Evolutionary conservation across 2,329 filamentous ascomycete species (phyloP), one percentile per base, ranked within the genome.

Genomic region (Ploettnerulaceae sp.): DNA sequence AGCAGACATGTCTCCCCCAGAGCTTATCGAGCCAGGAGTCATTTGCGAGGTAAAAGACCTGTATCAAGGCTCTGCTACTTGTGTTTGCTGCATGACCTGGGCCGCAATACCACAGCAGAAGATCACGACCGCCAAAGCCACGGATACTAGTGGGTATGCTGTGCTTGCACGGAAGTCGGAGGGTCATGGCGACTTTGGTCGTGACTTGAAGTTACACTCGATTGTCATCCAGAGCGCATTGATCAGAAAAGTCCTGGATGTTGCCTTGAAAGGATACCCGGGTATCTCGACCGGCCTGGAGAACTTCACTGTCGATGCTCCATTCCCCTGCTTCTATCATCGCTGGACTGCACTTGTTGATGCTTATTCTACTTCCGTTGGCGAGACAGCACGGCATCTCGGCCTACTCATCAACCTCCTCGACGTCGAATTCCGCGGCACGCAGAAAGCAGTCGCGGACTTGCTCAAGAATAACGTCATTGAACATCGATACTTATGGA

Each of bases 401-500:
- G 41, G 60, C 5, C 49, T 68, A 3, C 57, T 68, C 5, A 55
- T 63, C 31, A 46, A 57, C 33, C 61, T 64, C 34, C 61, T 66
- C 8, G 44, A 58, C 1, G 48, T 53, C 9, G 65, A 67, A 46
- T 39, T 57, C 25, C 37, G 38, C 14, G 47, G 44, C 12, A 46
- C 44, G 7, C 52, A 55, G 17, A 53, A 52, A n/a, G 47, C 32
- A 1, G 51, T 53, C 46, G 34, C 48, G 1, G 55, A 58, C 26
- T 63, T 67, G 58, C 63, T 62, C 31, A 63, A 57, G 36, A 66
- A 69, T 47, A 56, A 60, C 6, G 64, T 69, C 28, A 68, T 69
- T 57, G 67, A 63, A 3, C 72, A 68, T 47, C 61, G 67, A 14
- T 59, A 66, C 34, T 58, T 73, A 2, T 73, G 69, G 69, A 70